Conservation (phyloP, 2,329 filamentous ascomycete genomes). For the Claviceps sorghi region DNA sequence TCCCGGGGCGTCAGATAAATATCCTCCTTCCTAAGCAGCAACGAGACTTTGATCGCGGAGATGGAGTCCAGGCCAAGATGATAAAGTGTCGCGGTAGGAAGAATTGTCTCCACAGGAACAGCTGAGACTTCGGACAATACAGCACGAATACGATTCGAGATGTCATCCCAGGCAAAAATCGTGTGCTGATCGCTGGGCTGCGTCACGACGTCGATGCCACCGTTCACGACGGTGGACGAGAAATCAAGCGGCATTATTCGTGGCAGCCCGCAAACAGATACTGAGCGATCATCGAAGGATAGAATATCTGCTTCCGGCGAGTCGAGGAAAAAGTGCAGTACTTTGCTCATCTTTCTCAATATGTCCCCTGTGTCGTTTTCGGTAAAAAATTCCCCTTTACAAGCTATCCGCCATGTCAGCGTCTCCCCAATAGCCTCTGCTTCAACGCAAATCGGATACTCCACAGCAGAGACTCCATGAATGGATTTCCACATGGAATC, state of each 20-base stretch:
- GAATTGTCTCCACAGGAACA: constrained; percentile 42
- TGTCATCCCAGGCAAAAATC: constrained; percentile 18
- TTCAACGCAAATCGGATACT: constrained; percentile 73
- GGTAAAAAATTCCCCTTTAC: constrained; percentile 42
- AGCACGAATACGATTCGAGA: constrained; percentile 26
- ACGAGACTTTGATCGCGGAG: constrained; percentile 70
- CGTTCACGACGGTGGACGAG: neutral
- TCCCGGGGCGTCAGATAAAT: constrained; percentile 54
- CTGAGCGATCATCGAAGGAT: constrained; percentile 31
- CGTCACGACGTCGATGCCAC: neutral
- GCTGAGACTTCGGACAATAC: constrained; percentile 45
- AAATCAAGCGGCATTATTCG: constrained; percentile 6
- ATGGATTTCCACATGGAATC: constrained; percentile 44
- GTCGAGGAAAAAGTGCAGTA: constrained; percentile 41
- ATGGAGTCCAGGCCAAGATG: constrained; percentile 85
- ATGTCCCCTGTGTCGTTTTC: constrained; percentile 31
- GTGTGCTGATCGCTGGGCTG: neutral
- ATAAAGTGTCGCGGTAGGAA: constrained; percentile 52
- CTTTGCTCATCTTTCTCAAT: constrained; percentile 42
- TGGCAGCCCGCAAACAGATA: constrained; percentile 53
- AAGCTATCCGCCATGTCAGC: constrained; percentile 59
- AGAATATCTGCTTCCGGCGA: constrained; percentile 37
- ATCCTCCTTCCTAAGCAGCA: constrained; percentile 49
- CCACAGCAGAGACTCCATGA: constrained; percentile 50
- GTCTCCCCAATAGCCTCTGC: constrained; percentile 46